These are phyloP conservation scores for Trypanosoma melophagium DNA, from an alignment of 208 protist genomes.

Conservation along the genomic window DNA sequence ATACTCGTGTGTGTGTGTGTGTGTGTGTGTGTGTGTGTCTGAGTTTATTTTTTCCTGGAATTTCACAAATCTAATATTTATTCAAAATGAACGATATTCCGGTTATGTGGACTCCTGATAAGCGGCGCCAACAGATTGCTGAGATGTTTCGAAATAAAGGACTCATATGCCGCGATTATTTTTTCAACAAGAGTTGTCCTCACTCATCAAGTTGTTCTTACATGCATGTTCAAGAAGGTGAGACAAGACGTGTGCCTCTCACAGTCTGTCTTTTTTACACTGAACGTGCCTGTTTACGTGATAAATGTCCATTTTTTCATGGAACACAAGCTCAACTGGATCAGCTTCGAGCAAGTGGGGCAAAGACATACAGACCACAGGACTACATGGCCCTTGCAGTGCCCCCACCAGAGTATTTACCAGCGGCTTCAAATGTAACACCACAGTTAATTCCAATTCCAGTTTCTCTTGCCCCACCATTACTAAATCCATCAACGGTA, in stretches of 20 bases:
- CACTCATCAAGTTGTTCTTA: conserved; percentile 57
- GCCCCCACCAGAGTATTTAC: conserved; percentile 51
- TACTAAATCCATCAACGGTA: conserved; percentile 7
- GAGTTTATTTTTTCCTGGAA: too few species aligned
- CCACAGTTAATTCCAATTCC: conserved; percentile 15
- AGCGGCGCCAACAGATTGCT: conserved; percentile 6
- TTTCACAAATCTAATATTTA: not conserved
- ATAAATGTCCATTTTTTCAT: conserved; percentile 77
- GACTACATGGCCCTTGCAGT: conserved; percentile 71
- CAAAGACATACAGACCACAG: conserved; percentile 53
- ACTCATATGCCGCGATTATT: conserved; percentile 62
- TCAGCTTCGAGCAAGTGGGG: conserved; percentile 40
- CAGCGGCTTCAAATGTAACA: conserved; percentile 26
- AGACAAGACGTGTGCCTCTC: conserved; percentile 56
- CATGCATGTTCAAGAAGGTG: conserved; percentile 71
- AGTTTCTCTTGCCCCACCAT: not conserved
- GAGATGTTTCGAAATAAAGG: conserved; percentile 78
- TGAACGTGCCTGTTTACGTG: conserved; percentile 63
- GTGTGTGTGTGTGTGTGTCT: too few species aligned
- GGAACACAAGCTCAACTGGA: conserved; percentile 62
- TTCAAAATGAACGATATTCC: conserved; percentile 7
- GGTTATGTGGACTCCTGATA: not conserved
- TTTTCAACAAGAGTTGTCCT: conserved; percentile 38
- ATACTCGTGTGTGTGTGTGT: too few species aligned
- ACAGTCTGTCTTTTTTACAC: conserved; percentile 72